phyloP scores from a whole-genome alignment of 805 yeast genomes.

The Pichia paraexigua region DNA sequence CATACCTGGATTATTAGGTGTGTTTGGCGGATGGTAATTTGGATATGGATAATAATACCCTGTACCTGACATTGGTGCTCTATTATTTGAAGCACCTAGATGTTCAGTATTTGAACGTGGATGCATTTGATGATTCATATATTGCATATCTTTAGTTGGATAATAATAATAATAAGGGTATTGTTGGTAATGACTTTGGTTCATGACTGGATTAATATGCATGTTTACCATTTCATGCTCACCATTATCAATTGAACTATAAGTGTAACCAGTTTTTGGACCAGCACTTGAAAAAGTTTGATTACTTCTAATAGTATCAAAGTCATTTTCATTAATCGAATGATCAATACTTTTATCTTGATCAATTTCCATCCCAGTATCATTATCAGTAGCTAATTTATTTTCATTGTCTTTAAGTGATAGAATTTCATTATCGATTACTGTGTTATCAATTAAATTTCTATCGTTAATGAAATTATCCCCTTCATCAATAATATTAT shows the following conservation, averaged over 20 bases:
- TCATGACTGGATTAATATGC: background rate
- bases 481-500: background rate
- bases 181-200: slow-evolving; percentile 10
- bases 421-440: background rate
- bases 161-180: slow-evolving; percentile 24
- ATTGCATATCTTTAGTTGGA: slow-evolving; percentile 23
- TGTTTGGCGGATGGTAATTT: slow-evolving; percentile 16
- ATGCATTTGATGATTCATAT: slow-evolving; percentile 5
- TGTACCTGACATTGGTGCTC: slow-evolving; percentile 16
- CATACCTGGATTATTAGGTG: slow-evolving; percentile 13
- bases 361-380: slow-evolving; percentile 9
- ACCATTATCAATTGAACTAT: slow-evolving; percentile 22
- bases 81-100: background rate
- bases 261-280: slow-evolving; percentile 24
- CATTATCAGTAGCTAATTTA: background rate
- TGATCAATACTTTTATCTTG: slow-evolving; percentile 3
- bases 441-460: background rate
- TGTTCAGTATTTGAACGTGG: background rate
- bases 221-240: slow-evolving; percentile 10
- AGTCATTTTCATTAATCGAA: slow-evolving; percentile 16
- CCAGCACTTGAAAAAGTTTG: slow-evolving; percentile 23
- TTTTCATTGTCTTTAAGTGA: background rate
- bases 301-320: slow-evolving; percentile 18
- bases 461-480: background rate
- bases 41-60: slow-evolving; percentile 25